A percentile compares a stretch with the other conserved stretches of the same genome.
These are phyloP conservation scores for Drosera spatulata DNA, from an alignment of 179 eudicot species.

Conservation along the genomic window DNA sequence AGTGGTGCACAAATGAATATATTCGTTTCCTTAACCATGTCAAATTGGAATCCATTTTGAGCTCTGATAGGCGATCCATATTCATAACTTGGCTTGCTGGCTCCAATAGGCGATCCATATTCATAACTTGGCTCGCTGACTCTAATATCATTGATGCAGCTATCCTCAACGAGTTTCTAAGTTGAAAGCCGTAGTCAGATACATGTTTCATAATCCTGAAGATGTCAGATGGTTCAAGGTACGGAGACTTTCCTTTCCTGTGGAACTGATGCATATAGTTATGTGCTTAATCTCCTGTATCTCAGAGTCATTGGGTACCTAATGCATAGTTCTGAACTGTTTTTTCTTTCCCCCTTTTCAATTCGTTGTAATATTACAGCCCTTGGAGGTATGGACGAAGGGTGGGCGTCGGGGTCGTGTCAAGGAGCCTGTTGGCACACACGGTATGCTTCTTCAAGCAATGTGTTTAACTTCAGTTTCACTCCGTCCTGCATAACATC, in stretches of 20 bases:
- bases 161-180: slow-evolving; percentile 96
- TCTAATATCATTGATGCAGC: slow-evolving; percentile 30
- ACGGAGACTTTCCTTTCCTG: slow-evolving; percentile 6
- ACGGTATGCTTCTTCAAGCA: slow-evolving; percentile 41
- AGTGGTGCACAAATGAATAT: no score
- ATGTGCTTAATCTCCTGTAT: no score
- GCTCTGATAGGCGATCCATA: no score
- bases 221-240: slow-evolving; percentile 99
- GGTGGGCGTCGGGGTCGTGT: slow-evolving; percentile 92
- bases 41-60: no score
- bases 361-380: slow-evolving; percentile 35
- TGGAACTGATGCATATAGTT: no score
- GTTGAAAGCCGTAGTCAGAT: slow-evolving; percentile 71
- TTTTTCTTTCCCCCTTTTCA: not conserved
- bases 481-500: no score
- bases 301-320: no score
- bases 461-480: not conserved
- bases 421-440: slow-evolving; percentile 95
- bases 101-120: no score
- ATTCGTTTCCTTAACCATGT: no score
- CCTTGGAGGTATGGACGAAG: slow-evolving; percentile 85
- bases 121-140: no score
- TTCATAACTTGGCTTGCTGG: no score
- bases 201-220: slow-evolving; percentile 93
- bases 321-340: no score